Conservation (phyloP, 495 filamentous ascomycete species). For the Penicillium paxilli region DNA sequence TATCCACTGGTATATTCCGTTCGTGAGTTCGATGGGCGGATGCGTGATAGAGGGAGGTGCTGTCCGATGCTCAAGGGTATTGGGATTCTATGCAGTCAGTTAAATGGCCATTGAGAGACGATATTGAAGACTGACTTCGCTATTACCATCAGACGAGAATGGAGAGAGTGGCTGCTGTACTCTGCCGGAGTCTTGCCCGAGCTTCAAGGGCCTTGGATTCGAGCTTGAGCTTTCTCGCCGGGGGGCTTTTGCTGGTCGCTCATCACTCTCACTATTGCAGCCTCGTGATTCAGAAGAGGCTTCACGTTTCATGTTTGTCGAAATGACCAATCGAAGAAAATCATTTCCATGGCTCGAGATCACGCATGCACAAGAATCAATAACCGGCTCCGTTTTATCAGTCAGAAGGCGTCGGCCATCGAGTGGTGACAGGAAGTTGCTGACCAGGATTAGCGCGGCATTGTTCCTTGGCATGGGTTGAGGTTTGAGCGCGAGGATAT, state of each 20-base stretch:
- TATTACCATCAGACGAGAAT: background rate
- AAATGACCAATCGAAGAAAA: background rate
- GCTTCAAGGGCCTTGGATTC: slow-evolving; percentile 1
- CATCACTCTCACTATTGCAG: background rate
- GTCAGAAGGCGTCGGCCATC: background rate
- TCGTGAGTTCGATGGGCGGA: background rate
- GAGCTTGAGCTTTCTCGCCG: slow-evolving; percentile 2
- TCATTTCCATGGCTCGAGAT: background rate
- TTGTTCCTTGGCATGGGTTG: background rate
- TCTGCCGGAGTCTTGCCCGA: background rate
- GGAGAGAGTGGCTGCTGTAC: slow-evolving; percentile 2
- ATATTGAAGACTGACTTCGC: background rate
- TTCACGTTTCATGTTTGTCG: slow-evolving; percentile 6
- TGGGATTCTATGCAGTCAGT: slow-evolving; percentile 2
- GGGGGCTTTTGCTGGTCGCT: slow-evolving; percentile 5
- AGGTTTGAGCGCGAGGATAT: background rate
- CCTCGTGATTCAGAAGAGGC: background rate
- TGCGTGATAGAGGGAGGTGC: background rate
- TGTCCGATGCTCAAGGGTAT: background rate
- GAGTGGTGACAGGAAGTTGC: background rate
- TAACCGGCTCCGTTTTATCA: background rate
- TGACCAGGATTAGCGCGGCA: background rate
- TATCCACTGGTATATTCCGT: slow-evolving; percentile 1
- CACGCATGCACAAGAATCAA: background rate
- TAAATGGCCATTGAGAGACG: background rate